A percentile compares a stretch with the other conserved stretches of the same genome.
Evolutionary conservation across 2,329 filamentous ascomycete species (phyloP).

Genomic region (Berkeleyomyces basicola): DNA sequence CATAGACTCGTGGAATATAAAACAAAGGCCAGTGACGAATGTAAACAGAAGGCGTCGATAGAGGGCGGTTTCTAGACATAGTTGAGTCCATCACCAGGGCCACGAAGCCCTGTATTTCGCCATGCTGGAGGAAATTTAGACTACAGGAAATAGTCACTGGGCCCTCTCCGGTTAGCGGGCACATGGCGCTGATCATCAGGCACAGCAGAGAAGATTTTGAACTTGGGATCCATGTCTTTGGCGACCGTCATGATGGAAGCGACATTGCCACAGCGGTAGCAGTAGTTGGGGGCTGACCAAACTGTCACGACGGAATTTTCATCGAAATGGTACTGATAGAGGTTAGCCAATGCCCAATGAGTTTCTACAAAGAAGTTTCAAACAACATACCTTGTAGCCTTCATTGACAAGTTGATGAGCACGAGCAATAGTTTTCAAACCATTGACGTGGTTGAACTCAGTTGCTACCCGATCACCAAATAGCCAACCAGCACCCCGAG

Average conservation of each 20-base stretch:
- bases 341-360: slow-evolving; percentile 18
- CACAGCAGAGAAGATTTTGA: slow-evolving; percentile 85
- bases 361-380: background rate
- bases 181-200: slow-evolving; percentile 70
- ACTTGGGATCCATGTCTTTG: slow-evolving; percentile 71
- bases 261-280: slow-evolving; percentile 88
- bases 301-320: slow-evolving; percentile 95
- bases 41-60: background rate
- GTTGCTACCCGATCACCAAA: slow-evolving; percentile 96
- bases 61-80: background rate
- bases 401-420: slow-evolving; percentile 98
- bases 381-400: slow-evolving; percentile 64
- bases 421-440: slow-evolving; percentile 83
- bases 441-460: slow-evolving; percentile 95
- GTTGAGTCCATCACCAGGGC: background rate
- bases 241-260: slow-evolving; percentile 91
- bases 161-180: slow-evolving; percentile 50
- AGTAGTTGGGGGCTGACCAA: slow-evolving; percentile 95
- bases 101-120: background rate
- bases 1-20: slow-evolving; percentile 2
- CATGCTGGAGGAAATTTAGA: slow-evolving; percentile 1
- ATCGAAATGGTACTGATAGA: slow-evolving; percentile 65
- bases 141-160: slow-evolving; percentile 55
- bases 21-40: background rate
- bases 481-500: slow-evolving; percentile 89